Conservation (phyloP, 305 asterid genomes). For the Fraxinus dipetala region DNA sequence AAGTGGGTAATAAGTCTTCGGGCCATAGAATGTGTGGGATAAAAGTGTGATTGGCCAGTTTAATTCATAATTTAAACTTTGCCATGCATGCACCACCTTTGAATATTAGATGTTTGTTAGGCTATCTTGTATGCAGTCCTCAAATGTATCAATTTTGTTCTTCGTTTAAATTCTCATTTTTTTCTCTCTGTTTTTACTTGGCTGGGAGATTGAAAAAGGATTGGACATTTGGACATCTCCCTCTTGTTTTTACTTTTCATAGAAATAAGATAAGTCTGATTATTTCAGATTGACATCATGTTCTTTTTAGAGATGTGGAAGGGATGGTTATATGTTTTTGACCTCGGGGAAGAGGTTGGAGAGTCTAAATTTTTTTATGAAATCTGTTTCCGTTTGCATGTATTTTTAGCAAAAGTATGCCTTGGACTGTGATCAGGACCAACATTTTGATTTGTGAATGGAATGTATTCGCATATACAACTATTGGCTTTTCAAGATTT, state of each 20-base stretch:
- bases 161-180: neutral
- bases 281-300: neutral
- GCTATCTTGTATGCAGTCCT: slow-evolving; percentile 13
- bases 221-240: neutral
- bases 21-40: neutral
- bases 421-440: neutral
- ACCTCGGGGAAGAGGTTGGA: neutral
- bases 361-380: neutral
- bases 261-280: neutral
- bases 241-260: neutral
- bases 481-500: slow-evolving; percentile 7
- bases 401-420: neutral
- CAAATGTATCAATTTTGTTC: neutral
- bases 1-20: neutral
- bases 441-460: neutral
- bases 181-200: neutral
- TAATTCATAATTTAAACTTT: neutral
- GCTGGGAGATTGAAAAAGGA: slow-evolving; percentile 8
- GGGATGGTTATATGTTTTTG: neutral
- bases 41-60: neutral
- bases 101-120: neutral
- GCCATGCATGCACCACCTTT: neutral
- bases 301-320: neutral
- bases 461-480: neutral
- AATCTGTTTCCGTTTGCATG: slow-evolving; percentile 1